Evolutionary conservation across 106 monocot species (phyloP).

Genomic region (Acorus calamus): DNA sequence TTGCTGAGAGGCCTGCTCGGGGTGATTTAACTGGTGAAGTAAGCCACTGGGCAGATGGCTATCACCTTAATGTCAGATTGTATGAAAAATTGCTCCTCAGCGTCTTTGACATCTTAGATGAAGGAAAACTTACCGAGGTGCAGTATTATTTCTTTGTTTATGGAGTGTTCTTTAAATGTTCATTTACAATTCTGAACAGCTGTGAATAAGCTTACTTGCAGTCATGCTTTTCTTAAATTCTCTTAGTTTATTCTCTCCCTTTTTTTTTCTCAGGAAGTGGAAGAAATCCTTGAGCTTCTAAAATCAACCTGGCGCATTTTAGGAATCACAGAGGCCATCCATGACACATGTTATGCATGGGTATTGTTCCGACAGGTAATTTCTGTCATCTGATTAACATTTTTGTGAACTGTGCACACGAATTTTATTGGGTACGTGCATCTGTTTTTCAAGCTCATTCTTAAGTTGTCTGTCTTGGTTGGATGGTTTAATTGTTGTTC

Average conservation of each 20-base stretch:
- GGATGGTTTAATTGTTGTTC: no score
- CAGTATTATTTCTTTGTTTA: slow-evolving; percentile 6
- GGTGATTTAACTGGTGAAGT: slow-evolving; percentile 90
- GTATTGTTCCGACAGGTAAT: slow-evolving; percentile 80
- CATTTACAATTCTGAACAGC: no score
- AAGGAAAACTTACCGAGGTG: slow-evolving; percentile 91
- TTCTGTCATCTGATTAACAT: neutral
- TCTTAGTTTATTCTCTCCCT: neutral
- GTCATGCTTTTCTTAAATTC: neutral
- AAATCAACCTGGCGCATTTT: slow-evolving; percentile 84
- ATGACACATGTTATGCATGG: slow-evolving; percentile 93
- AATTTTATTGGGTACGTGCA: no score
- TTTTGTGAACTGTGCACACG: no score
- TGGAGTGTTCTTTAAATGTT: neutral
- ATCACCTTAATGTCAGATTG: slow-evolving; percentile 76
- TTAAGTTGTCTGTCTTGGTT: no score
- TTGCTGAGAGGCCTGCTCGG: slow-evolving; percentile 89
- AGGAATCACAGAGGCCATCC: slow-evolving; percentile 90
- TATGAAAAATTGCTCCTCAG: slow-evolving; percentile 90
- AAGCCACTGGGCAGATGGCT: slow-evolving; percentile 98
- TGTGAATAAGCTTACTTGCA: neutral
- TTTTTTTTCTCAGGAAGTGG: slow-evolving; percentile 55
- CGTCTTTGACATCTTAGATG: slow-evolving; percentile 92
- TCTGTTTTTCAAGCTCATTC: no score
- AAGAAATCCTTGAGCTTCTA: slow-evolving; percentile 90